Percentiles rank a stretch among this genome's conserved stretches.
Conservation (phyloP, 192 early-diverging fungal genomes). For the Backusella psychrophila region DNA sequence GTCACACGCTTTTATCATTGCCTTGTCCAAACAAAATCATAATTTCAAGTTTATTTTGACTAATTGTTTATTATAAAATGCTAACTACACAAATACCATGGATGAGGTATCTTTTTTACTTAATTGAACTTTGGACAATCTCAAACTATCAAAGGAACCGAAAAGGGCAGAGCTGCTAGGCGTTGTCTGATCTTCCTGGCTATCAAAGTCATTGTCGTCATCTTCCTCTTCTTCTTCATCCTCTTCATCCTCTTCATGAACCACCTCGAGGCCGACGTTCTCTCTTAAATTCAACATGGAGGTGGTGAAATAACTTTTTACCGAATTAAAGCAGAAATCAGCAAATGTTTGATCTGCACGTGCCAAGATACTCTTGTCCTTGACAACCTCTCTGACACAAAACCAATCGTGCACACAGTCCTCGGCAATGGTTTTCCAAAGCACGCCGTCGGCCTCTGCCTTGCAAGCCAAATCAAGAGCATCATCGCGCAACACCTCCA, state of each 20-base stretch:
- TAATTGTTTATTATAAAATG: constrained; percentile 5
- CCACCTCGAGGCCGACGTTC: constrained; percentile 7
- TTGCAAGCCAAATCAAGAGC: constrained; percentile 30
- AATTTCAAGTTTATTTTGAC: not conserved
- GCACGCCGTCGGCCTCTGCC: constrained; percentile 30
- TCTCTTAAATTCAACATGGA: not conserved
- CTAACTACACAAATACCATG: constrained; percentile 3
- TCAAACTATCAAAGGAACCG: not conserved
- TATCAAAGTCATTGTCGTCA: constrained; percentile 17
- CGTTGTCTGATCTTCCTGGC: not conserved
- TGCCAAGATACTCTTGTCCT: constrained; percentile 29
- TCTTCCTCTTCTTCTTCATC: constrained; percentile 4
- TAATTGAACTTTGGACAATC: constrained; percentile 5
- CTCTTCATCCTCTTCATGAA: constrained; percentile 22
- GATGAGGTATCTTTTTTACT: constrained; percentile 1
- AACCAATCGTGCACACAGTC: constrained; percentile 43
- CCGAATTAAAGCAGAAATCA: constrained; percentile 20
- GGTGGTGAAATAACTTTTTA: constrained; percentile 1
- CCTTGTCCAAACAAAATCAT: not conserved
- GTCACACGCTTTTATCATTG: constrained; percentile 3
- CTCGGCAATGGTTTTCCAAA: constrained; percentile 29
- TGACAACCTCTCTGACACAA: constrained; percentile 39
- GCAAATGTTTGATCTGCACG: constrained; percentile 32
- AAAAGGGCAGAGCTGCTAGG: not conserved
- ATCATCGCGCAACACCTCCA: constrained; percentile 38